These are phyloP conservation scores for Alnus glutinosa DNA, from an alignment of 306 rosid species.

Conservation along the genomic window DNA sequence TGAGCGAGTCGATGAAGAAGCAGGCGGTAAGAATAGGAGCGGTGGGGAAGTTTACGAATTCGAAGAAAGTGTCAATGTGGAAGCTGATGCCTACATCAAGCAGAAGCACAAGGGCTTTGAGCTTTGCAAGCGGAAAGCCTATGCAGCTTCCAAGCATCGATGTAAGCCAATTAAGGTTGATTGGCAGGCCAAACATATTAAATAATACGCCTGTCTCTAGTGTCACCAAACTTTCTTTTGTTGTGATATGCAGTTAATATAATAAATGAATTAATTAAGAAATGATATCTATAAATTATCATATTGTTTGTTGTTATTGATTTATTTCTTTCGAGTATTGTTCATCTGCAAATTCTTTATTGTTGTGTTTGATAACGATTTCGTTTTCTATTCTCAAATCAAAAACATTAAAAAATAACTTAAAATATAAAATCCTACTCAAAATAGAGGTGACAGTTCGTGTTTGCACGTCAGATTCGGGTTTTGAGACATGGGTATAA, in stretches of 20 bases:
- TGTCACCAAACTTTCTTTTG: not conserved
- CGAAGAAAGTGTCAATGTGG: conserved; percentile 35
- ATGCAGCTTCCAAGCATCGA: not conserved
- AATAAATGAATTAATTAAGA: too few species aligned
- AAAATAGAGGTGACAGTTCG: too few species aligned
- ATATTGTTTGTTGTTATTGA: too few species aligned
- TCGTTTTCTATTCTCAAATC: too few species aligned
- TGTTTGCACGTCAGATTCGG: too few species aligned
- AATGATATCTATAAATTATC: too few species aligned
- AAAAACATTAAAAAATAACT: too few species aligned
- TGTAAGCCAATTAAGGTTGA: not conserved
- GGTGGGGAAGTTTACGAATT: conserved; percentile 26
- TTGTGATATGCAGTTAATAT: not conserved
- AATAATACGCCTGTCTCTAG: conserved; percentile 6
- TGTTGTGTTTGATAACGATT: too few species aligned
- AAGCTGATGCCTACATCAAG: not conserved
- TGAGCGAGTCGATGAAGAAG: conserved; percentile 10
- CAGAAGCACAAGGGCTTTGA: not conserved
- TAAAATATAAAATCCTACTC: too few species aligned
- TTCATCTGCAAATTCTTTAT: too few species aligned
- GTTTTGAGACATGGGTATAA: too few species aligned
- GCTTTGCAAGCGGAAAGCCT: not conserved
- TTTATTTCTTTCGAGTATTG: too few species aligned
- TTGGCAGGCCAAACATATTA: conserved; percentile 18
- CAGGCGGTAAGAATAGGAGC: not conserved